Evolutionary conservation across 768 basidiomycete species (phyloP), one percentile per base, ranked within the genome.

Genomic region (Russula brevipes): DNA sequence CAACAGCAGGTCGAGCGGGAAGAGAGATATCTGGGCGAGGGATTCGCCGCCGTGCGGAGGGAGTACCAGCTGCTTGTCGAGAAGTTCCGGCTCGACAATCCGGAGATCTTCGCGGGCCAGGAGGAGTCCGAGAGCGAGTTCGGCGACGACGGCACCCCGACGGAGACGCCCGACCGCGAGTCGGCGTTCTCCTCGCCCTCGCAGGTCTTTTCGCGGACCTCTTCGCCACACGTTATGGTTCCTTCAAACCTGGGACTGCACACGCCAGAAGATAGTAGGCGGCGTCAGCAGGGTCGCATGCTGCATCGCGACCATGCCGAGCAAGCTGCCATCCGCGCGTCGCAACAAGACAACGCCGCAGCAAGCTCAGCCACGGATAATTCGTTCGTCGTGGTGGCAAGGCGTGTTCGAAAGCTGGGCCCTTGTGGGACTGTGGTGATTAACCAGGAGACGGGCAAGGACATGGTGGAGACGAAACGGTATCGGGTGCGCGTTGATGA

Each of bases 401-500:
- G 36, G 39, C 54, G 53, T 10, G 41, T 55, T 11, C 51, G 7
- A 1, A 42, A 45, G 52, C 17, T 66, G 31, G 57, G 61, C 33
- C 65, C 65, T 14, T 38, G 33, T 11, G 61, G 61, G 19, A 66
- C 61, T 33, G 14, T 31, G 45, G 33, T 66, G 14, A 31, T 53
- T n/a, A 33, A 63, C 35, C 50, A 52, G 8, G 35, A 24, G 11
- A 66, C 65, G 17, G 36, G 45, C 24, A 12, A 46, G 31, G 17
- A 54, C 9, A 36, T 57, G 4, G 1, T 57, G 60, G 54, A 49
- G 46, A 61, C 45, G 30, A 55, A 14, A 33, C 54, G 19, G 2
- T 61, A 47, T 47, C 53, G 60, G 17, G 53, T 61, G 24, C 54
- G 53, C 24, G 49, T 41, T 30, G 58, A 36, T 47, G 51, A 36